Conservation (phyloP, 2,329 filamentous ascomycete genomes). For the Acrocalymma vagum region DNA sequence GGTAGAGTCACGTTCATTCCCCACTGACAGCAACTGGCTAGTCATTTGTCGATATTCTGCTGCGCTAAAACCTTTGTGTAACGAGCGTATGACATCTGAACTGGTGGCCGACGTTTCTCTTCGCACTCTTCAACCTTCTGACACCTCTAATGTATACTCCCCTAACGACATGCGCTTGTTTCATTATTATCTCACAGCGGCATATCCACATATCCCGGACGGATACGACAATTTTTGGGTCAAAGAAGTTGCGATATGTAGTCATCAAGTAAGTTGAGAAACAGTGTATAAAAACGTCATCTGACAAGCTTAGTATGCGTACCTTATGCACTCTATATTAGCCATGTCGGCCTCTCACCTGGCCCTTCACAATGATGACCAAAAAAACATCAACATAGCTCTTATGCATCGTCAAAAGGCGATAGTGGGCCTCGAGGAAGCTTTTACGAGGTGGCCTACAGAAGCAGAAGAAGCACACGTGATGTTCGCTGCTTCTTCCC, state of each 20-base stretch:
- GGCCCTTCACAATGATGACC: slow-evolving; percentile 20
- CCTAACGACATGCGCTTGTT: slow-evolving; percentile 61
- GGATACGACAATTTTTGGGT: slow-evolving; percentile 22
- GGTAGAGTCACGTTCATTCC: too few relatives aligned
- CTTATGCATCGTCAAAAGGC: slow-evolving; percentile 30
- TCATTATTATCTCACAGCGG: slow-evolving; percentile 60
- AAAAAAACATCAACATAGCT: slow-evolving; percentile 8
- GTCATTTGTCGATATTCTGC: slow-evolving; percentile 42
- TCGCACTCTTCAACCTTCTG: slow-evolving; percentile 21
- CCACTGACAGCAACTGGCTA: slow-evolving; percentile 5
- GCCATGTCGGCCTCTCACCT: slow-evolving; percentile 33
- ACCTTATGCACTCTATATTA: slow-evolving; percentile 33
- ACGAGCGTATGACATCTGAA: slow-evolving; percentile 20
- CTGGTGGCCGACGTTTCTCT: slow-evolving; percentile 16
- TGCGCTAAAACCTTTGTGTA: slow-evolving; percentile 21
- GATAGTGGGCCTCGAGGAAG: slow-evolving; percentile 28
- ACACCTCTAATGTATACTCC: slow-evolving; percentile 45
- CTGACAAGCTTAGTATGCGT: slow-evolving; percentile 28
- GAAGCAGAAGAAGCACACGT: slow-evolving; percentile 28
- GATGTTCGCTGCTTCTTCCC: slow-evolving; percentile 31
- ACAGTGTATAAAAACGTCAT: background rate
- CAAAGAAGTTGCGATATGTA: slow-evolving; percentile 21
- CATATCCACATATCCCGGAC: slow-evolving; percentile 35
- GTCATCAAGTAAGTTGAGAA: slow-evolving; percentile 21
- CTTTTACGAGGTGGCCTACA: slow-evolving; percentile 30